phyloP scores from a whole-genome alignment of 148 eudicot genomes.

The Chenopodium album region DNA sequence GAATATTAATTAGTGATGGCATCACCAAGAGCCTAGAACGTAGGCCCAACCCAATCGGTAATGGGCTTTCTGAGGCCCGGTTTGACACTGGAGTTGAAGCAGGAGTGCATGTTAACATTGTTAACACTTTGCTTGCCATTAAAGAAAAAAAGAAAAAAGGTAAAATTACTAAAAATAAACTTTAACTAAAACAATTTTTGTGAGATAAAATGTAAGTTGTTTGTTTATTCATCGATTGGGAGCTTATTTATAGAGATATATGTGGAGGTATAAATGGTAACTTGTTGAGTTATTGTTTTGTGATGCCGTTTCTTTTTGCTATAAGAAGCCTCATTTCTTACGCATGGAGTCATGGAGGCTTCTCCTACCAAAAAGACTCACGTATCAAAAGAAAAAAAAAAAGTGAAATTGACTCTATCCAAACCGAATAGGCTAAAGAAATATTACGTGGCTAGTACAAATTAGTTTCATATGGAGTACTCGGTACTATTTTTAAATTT shows the following conservation, averaged over 20 bases:
- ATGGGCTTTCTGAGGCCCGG: not conserved
- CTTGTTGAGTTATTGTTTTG: too few relatives aligned
- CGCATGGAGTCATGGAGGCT: not conserved
- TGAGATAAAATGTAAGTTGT: not conserved
- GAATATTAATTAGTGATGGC: not conserved
- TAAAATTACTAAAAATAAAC: not conserved
- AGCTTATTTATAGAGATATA: not conserved
- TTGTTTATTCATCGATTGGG: not conserved
- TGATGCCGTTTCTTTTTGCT: too few relatives aligned
- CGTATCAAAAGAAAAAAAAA: too few relatives aligned
- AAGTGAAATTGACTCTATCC: too few relatives aligned
- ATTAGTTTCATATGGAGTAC: too few relatives aligned
- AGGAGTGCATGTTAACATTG: not conserved
- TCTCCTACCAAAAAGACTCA: not conserved
- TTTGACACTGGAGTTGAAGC: not conserved
- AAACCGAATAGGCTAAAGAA: too few relatives aligned
- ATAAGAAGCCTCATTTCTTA: too few relatives aligned
- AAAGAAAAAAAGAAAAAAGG: not conserved
- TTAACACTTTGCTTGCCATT: not conserved
- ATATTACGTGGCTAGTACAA: too few relatives aligned
- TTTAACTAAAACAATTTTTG: not conserved
- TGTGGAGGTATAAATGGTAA: not conserved
- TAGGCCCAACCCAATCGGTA: not conserved
- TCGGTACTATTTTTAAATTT: too few relatives aligned
- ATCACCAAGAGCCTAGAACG: not conserved